A percentile compares a stretch with the other conserved stretches of the same genome.
Conservation (phyloP, 2,329 filamentous ascomycete species). For the Neocatenulostroma microsporum region DNA sequence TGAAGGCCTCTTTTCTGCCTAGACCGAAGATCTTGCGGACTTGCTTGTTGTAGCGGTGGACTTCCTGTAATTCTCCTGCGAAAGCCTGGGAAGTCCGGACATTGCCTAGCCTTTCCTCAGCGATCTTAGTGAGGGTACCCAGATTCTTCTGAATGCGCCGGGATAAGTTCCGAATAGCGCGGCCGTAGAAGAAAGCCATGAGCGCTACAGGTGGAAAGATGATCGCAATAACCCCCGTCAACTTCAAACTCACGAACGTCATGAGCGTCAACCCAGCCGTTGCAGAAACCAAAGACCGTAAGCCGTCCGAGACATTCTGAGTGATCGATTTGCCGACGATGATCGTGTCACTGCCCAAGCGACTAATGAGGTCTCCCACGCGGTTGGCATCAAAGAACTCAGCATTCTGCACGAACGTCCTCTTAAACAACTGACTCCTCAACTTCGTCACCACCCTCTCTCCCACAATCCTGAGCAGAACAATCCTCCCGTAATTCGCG, state of each 20-base stretch:
- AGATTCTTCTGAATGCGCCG: constrained; percentile 90
- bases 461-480: constrained; percentile 86
- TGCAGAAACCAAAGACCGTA: constrained; percentile 83
- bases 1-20: constrained; percentile 76
- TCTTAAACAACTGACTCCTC: constrained; percentile 79
- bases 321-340: constrained; percentile 98
- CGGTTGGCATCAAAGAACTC: constrained; percentile 99
- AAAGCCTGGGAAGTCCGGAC: constrained; percentile 96
- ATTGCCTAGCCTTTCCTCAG: constrained; percentile 94
- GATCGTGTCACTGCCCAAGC: constrained; percentile 90
- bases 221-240: constrained; percentile 77
- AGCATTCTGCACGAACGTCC: constrained; percentile 93
- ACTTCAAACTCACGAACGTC: constrained; percentile 87
- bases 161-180: constrained; percentile 80
- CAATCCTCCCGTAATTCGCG: constrained; percentile 89
- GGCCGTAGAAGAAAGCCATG: constrained; percentile 84
- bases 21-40: constrained; percentile 86
- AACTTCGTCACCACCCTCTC: constrained; percentile 89
- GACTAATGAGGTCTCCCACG: constrained; percentile 90
- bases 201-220: constrained; percentile 88
- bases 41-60: constrained; percentile 83
- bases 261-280: constrained; percentile 84
- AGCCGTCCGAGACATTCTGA: constrained; percentile 93
- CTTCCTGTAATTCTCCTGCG: constrained; percentile 83
- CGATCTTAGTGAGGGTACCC: constrained; percentile 89